Evolutionary conservation across 2,329 filamentous ascomycete species (phyloP).

Genomic region (Fusarium camptoceras): DNA sequence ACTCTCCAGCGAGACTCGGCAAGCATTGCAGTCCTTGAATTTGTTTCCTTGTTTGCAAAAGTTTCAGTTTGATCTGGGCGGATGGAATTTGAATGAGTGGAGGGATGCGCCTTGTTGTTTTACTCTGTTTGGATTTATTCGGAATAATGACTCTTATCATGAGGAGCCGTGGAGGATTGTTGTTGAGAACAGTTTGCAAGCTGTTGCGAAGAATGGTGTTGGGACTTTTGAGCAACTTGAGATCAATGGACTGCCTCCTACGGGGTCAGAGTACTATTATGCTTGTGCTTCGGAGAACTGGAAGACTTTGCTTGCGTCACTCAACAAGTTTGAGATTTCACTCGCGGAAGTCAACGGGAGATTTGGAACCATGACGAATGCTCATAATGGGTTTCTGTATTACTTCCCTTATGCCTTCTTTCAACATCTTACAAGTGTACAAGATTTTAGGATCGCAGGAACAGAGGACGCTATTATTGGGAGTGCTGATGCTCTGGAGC

Average conservation of each 20-base stretch:
- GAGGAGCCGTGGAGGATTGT: conserved; percentile 10
- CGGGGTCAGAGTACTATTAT: conserved; percentile 1
- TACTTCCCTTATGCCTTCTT: neutral
- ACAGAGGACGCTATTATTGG: conserved; percentile 1
- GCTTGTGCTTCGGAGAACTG: neutral
- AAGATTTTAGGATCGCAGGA: neutral
- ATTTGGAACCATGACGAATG: neutral
- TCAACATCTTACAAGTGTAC: neutral
- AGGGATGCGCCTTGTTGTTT: neutral
- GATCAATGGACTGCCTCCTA: neutral
- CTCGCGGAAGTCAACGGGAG: neutral
- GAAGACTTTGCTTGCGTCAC: neutral
- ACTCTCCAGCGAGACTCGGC: neutral
- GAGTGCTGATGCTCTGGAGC: neutral
- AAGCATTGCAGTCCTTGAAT: neutral
- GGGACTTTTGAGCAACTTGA: neutral
- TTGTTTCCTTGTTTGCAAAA: neutral
- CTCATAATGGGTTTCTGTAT: neutral
- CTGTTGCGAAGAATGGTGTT: neutral
- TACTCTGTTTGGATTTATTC: neutral
- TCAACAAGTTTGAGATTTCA: neutral
- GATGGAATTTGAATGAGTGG: conserved; percentile 2
- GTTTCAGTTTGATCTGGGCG: neutral
- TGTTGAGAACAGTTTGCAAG: neutral
- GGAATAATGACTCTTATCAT: neutral